Conservation (phyloP, 2,329 filamentous ascomycete genomes). For the Pseudofabraea citricarpa region DNA sequence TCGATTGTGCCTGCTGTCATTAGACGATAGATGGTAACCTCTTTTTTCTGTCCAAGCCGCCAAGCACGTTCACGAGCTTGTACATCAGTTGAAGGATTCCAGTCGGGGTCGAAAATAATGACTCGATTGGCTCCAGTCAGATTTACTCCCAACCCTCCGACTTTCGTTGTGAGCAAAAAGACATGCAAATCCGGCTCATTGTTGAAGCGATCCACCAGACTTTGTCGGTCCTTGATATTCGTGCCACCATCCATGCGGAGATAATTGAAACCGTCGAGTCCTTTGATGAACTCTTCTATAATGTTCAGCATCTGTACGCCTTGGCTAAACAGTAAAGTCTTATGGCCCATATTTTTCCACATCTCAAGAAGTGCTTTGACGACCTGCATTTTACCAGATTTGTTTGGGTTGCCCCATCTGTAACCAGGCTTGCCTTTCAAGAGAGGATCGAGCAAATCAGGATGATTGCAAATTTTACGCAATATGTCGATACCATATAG, state of each 20-base stretch:
- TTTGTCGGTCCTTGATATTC: slow-evolving; percentile 81
- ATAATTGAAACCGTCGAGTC: slow-evolving; percentile 67
- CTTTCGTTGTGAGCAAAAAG: slow-evolving; percentile 92
- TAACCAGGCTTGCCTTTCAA: slow-evolving; percentile 56
- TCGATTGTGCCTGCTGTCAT: slow-evolving; percentile 98
- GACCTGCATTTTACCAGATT: slow-evolving; percentile 95
- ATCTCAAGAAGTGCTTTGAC: slow-evolving; percentile 81
- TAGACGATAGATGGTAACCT: slow-evolving; percentile 94
- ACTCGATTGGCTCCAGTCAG: slow-evolving; percentile 92
- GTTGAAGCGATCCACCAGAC: slow-evolving; percentile 90
- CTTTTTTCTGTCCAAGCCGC: slow-evolving; percentile 89
- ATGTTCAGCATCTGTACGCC: slow-evolving; percentile 95
- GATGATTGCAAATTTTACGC: slow-evolving; percentile 96
- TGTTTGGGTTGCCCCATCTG: slow-evolving; percentile 69
- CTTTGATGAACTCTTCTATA: slow-evolving; percentile 72
- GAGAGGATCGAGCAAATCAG: slow-evolving; percentile 70
- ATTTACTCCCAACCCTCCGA: slow-evolving; percentile 90
- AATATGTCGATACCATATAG: slow-evolving; percentile 88
- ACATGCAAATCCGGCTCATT: slow-evolving; percentile 73
- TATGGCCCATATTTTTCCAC: slow-evolving; percentile 83
- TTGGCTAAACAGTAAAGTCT: slow-evolving; percentile 89
- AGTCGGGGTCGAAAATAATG: slow-evolving; percentile 97
- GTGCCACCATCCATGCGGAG: slow-evolving; percentile 93
- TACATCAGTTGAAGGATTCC: slow-evolving; percentile 95
- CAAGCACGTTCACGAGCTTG: slow-evolving; percentile 94